phyloP scores from a whole-genome alignment of 768 basidiomycete species.

The Polyporus arcularius region DNA sequence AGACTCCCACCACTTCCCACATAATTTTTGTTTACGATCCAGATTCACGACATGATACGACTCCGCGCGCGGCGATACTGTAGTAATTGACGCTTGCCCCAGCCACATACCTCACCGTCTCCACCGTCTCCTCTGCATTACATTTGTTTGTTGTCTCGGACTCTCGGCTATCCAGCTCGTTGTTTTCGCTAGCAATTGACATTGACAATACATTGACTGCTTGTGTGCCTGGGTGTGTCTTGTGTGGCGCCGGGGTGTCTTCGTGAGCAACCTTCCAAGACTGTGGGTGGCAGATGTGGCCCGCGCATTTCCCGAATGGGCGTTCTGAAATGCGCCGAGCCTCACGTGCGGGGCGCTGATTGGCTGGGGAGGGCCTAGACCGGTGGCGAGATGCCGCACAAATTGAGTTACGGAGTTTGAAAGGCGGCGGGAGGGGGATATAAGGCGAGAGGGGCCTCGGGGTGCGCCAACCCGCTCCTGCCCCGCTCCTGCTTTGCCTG shows the following conservation, averaged over 20 bases:
- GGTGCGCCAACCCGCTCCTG: slow-evolving; percentile 23
- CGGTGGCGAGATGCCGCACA: slow-evolving; percentile 17
- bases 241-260: neutral
- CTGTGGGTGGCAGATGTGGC: slow-evolving; percentile 3
- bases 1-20: neutral
- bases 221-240: neutral
- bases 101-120: slow-evolving; percentile 6
- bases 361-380: slow-evolving; percentile 15
- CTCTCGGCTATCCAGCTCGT: slow-evolving; percentile 1
- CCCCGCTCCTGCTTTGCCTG: slow-evolving; percentile 47
- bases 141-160: slow-evolving; percentile 7
- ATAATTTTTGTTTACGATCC: neutral
- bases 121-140: slow-evolving; percentile 7
- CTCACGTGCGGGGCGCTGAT: slow-evolving; percentile 13
- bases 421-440: slow-evolving; percentile 39
- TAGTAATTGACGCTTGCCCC: slow-evolving; percentile 19
- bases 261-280: neutral
- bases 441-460: slow-evolving; percentile 32
- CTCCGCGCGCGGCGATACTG: slow-evolving; percentile 21
- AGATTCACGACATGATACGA: slow-evolving; percentile 23
- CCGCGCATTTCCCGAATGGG: neutral
- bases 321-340: slow-evolving; percentile 9
- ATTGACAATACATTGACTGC: neutral
- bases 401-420: slow-evolving; percentile 49
- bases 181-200: slow-evolving; percentile 14